These are phyloP conservation scores for Albizia julibrissin DNA, from an alignment of 306 rosid genomes.

Conservation along the genomic window DNA sequence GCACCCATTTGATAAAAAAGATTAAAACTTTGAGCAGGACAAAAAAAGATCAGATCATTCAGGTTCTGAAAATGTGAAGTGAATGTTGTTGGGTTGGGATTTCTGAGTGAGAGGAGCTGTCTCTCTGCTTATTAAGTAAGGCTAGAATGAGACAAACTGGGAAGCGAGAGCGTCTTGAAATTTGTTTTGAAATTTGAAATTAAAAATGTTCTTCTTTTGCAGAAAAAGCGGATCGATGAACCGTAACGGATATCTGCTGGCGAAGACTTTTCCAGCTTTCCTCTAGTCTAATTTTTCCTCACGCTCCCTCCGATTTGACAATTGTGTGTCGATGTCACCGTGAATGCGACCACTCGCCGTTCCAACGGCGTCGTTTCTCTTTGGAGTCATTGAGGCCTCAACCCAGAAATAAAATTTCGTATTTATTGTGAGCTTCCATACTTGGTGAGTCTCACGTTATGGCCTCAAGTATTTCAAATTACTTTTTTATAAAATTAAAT, in stretches of 20 bases:
- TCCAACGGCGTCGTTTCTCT: constrained; percentile 2
- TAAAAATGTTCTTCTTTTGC: neutral
- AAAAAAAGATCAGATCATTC: neutral
- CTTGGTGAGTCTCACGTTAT: neutral
- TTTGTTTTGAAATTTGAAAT: constrained; percentile 66
- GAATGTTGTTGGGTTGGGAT: neutral
- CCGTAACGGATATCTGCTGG: constrained; percentile 37
- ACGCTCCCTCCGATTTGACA: constrained; percentile 32
- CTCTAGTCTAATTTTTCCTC: neutral
- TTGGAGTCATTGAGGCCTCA: neutral
- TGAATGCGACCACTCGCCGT: neutral
- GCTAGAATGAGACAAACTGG: neutral
- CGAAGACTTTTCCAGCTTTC: constrained; percentile 24
- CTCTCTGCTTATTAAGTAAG: constrained; percentile 25
- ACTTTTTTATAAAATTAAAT: too few relatives aligned
- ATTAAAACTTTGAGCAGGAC: neutral
- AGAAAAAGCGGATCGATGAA: constrained; percentile 12
- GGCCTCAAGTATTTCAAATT: neutral
- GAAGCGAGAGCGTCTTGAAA: constrained; percentile 5
- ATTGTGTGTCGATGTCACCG: neutral
- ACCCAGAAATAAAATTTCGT: neutral
- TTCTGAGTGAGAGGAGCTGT: neutral
- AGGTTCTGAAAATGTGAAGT: constrained; percentile 14
- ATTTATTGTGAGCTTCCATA: neutral
- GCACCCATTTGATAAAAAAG: constrained; percentile 60